Evolutionary conservation across 2,329 filamentous ascomycete species (phyloP).

Genomic region (Thielaviopsis musarum): DNA sequence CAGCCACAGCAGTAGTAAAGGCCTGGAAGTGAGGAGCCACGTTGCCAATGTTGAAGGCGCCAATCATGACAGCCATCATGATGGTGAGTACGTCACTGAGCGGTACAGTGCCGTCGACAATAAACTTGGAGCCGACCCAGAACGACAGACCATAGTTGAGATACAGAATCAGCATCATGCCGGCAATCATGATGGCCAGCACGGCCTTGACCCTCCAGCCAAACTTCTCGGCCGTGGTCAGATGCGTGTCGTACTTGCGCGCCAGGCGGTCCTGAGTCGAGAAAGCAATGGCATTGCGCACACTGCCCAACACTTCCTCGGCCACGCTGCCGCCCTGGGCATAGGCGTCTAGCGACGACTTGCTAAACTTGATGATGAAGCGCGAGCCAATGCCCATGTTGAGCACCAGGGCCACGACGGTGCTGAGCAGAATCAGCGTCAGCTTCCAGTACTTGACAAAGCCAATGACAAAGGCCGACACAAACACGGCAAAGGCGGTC

Average conservation of each 20-base stretch:
- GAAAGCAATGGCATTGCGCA: slow-evolving; percentile 84
- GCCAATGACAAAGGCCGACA: slow-evolving; percentile 77
- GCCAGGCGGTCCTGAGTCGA: slow-evolving; percentile 88
- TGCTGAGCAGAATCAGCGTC: slow-evolving; percentile 70
- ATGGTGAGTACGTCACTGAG: slow-evolving; percentile 67
- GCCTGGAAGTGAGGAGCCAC: slow-evolving; percentile 74
- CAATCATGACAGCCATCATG: slow-evolving; percentile 81
- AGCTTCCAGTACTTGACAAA: slow-evolving; percentile 89
- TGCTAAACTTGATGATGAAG: slow-evolving; percentile 69
- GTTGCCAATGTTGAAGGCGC: slow-evolving; percentile 79
- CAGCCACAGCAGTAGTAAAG: slow-evolving; percentile 67
- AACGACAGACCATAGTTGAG: slow-evolving; percentile 78
- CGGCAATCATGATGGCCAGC: slow-evolving; percentile 62
- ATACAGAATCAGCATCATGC: slow-evolving; percentile 71
- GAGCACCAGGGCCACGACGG: slow-evolving; percentile 61
- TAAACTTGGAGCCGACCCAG: slow-evolving; percentile 68
- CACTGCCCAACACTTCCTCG: slow-evolving; percentile 86
- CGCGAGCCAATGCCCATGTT: slow-evolving; percentile 57
- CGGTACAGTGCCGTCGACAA: slow-evolving; percentile 47
- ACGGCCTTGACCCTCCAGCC: slow-evolving; percentile 61
- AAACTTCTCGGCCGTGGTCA: slow-evolving; percentile 54
- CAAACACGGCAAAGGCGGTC: slow-evolving; percentile 62
- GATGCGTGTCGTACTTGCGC: slow-evolving; percentile 62
- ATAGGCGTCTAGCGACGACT: slow-evolving; percentile 60
- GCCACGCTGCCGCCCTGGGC: slow-evolving; percentile 74